phyloP scores from a whole-genome alignment of 768 basidiomycete species.

The Auricularia sp. region DNA sequence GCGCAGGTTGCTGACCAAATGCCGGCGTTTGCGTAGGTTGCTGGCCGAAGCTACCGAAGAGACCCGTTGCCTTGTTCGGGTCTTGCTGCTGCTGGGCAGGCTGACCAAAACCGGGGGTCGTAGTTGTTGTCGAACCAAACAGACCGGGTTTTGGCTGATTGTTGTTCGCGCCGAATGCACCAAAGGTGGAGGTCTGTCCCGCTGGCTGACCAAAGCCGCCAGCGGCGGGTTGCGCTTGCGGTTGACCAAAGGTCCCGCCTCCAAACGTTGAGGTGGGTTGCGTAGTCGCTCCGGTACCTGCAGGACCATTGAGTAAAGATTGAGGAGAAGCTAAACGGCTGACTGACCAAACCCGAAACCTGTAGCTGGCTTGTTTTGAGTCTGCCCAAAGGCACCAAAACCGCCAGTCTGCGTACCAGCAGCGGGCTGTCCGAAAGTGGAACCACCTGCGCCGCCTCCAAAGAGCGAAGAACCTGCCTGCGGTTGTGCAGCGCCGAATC shows the following conservation, averaged over 20 bases:
- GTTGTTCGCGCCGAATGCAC: slow-evolving; percentile 23
- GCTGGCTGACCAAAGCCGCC: slow-evolving; percentile 29
- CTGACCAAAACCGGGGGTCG: slow-evolving; percentile 42
- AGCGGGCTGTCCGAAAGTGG: slow-evolving; percentile 20
- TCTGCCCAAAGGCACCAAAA: slow-evolving; percentile 16
- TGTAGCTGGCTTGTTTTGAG: slow-evolving; percentile 13
- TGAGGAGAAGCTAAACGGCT: slow-evolving; percentile 14
- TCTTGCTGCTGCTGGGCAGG: slow-evolving; percentile 32
- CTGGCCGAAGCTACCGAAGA: slow-evolving; percentile 18
- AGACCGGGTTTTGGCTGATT: neutral
- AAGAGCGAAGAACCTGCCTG: too few species aligned
- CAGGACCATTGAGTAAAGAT: neutral
- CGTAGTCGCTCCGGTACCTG: slow-evolving; percentile 11
- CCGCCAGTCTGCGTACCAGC: slow-evolving; percentile 7
- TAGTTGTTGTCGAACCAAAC: slow-evolving; percentile 18
- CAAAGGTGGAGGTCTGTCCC: slow-evolving; percentile 21
- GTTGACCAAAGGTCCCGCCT: slow-evolving; percentile 23
- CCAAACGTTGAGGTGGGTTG: slow-evolving; percentile 26
- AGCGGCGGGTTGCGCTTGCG: slow-evolving; percentile 19
- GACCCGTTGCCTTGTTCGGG: slow-evolving; percentile 23
- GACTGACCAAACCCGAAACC: slow-evolving; percentile 28
- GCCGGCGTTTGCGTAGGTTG: slow-evolving; percentile 14
- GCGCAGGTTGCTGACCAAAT: neutral
- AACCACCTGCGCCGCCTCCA: slow-evolving; percentile 10
- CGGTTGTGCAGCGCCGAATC: too few species aligned